Evolutionary conservation across 1,284 basidiomycete genomes (phyloP).

Genomic region (Anthracocystis panici-leucophaei): DNA sequence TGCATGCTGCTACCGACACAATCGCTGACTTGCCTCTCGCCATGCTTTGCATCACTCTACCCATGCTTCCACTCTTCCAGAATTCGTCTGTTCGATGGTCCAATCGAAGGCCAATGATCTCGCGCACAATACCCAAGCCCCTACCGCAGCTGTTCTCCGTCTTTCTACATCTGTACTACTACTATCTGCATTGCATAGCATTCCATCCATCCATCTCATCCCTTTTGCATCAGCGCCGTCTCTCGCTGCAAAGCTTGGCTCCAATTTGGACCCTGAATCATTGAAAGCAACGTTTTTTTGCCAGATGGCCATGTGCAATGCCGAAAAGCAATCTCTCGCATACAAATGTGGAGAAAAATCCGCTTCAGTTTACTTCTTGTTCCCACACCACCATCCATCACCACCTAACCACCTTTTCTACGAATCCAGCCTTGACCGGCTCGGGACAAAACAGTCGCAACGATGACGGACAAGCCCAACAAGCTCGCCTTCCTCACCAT

Average conservation of each 20-base stretch:
- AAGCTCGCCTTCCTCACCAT: constrained; percentile 65
- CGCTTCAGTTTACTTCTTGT: neutral
- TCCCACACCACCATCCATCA: constrained; percentile 1
- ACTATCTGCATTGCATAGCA: constrained; percentile 16
- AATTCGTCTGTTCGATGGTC: constrained; percentile 42
- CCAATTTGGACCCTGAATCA: constrained; percentile 17
- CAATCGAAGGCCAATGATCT: constrained; percentile 16
- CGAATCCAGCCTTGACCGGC: constrained; percentile 8
- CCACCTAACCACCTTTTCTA: neutral
- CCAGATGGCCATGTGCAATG: too few species aligned
- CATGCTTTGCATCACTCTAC: neutral
- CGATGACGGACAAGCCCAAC: constrained; percentile 57
- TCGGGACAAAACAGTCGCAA: neutral
- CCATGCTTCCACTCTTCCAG: constrained; percentile 10
- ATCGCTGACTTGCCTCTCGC: neutral
- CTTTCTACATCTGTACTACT: constrained; percentile 14
- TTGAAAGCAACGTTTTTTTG: too few species aligned
- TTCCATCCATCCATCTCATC: neutral
- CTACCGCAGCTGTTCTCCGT: neutral
- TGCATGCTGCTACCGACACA: too few species aligned
- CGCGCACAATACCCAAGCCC: neutral
- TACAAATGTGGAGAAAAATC: too few species aligned
- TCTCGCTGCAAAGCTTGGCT: neutral
- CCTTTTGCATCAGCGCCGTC: neutral
- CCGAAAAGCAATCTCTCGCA: too few species aligned